Base-by-base conservation (phyloP, 108 stramenopile species). In the Bacterosira constricta region DNA sequence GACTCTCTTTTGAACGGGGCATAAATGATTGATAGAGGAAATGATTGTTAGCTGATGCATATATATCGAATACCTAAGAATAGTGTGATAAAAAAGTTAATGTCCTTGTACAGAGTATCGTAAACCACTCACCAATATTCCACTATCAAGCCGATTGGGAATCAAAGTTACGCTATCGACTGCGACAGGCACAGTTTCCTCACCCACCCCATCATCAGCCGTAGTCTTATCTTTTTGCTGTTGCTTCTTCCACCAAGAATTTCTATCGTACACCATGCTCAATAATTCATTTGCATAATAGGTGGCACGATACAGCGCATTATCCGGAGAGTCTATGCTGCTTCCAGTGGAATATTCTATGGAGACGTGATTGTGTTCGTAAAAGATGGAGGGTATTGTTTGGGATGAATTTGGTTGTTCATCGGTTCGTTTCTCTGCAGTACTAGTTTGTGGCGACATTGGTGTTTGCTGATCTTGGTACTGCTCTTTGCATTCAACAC, bases 211-310 rank as follows among this genome's bases (percentile, higher is more conserved):
- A 26, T 51, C 45, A 8, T 47, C 64, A 18, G 35, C 71, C 26
- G n/a, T n/a, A n/a, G n/a, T n/a, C n/a, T n/a, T n/a, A 9, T 41
- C 23, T 50, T 31, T 20, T 41, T 67, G 63, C 32, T 65, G 69
- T 50, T 44, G 72, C 13, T 31, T 71, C 63, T 64, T 81, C 55
- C 50, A 72, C 63, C 77, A 78, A 21, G 56, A 36, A 54, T 78
- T 78, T 57, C 75, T 67, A 46, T 37, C 75, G 54, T 61, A 83
- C 37, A 45, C 68, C 55, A 56, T 77, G 61, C 54, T 79, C 35
- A 69, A 51, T 32, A 69, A 45, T 66, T 52, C 84, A 64, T 75
- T 92, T 49, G 85, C 82, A 81, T 41, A 92, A 18, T 35, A 80
- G 11, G 6, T 53, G 8, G 67, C 63, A 34, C 44, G 62, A 25